Base-by-base conservation (phyloP, 2,329 filamentous ascomycete genomes). In the Neocatenulostroma microsporum region DNA sequence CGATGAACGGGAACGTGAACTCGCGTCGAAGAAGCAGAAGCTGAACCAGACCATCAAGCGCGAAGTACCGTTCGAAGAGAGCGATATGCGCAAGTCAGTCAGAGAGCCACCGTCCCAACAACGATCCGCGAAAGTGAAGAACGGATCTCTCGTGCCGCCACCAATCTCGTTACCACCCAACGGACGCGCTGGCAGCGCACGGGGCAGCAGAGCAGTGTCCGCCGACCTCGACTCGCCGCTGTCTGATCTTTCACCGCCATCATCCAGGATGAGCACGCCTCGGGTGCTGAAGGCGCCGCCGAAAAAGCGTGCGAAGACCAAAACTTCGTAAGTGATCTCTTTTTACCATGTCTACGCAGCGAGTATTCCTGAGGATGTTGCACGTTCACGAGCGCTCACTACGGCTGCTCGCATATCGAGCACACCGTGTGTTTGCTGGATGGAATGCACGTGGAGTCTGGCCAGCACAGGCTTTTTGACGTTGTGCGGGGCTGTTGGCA, bases 271-370 rank as follows among this genome's bases (percentile, higher is more conserved):
- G 28, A 50, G 49, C 37, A 56, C 57, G 17, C 58, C 58, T 12
- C 38, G 41, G 21, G 39, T 48, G 23, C 25, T 25, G 13, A 37
- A 34, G 17, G 34, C 14, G 18, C 44, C 45, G 28, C 47, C 46
- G 36, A 54, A 51, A 37, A 59, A 61, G 49, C 50, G 51, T 36
- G 59, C 59, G 30, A 60, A 60, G 48, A 61, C 57, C 12, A 62
- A 62, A 48, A 54, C 53, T 39, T 62, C 59, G 59, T 62, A 52
- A 56, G 59, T 61, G 34, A 27, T 35, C 31, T 23, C 34, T 36
- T 39, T 19, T 25, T 31, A 13, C 34, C 10, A 19, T 25, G 14
- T 36, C 25, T n/a, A n/a, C n/a, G n/a, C n/a, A n/a, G n/a, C n/a
- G n/a, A n/a, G n/a, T n/a, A n/a, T n/a, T n/a, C n/a, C n/a, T n/a